Evolutionary conservation across 805 yeast genomes (phyloP).

Genomic region (Zygoascus bituminiphila): DNA sequence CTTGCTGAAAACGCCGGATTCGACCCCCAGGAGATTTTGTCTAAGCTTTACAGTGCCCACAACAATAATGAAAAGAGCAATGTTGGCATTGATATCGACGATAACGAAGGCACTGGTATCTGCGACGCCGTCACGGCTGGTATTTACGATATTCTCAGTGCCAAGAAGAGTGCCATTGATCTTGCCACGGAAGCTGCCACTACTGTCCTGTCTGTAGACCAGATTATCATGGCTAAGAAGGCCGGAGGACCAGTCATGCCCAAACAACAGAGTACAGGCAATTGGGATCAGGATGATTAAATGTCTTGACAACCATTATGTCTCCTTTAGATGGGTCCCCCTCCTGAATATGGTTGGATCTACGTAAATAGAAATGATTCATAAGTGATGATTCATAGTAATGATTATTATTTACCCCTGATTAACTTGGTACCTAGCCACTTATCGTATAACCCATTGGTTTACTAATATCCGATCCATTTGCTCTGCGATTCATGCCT

Average conservation of each 20-base stretch:
- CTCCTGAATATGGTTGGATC: too few relatives aligned
- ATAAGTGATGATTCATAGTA: not conserved
- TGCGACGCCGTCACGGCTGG: slow-evolving; percentile 61
- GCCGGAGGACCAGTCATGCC: slow-evolving; percentile 98
- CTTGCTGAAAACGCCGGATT: slow-evolving; percentile 92
- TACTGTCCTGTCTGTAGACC: slow-evolving; percentile 87
- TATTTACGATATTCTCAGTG: slow-evolving; percentile 69
- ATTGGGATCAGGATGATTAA: slow-evolving; percentile 92
- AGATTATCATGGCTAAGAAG: slow-evolving; percentile 96
- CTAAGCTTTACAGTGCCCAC: slow-evolving; percentile 84
- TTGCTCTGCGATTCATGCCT: not conserved
- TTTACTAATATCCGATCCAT: too few relatives aligned
- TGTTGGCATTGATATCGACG: slow-evolving; percentile 72
- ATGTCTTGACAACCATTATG: not conserved
- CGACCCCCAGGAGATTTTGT: slow-evolving; percentile 81
- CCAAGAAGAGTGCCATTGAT: slow-evolving; percentile 79
- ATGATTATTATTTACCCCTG: too few relatives aligned
- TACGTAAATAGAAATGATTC: not conserved
- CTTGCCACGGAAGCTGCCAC: slow-evolving; percentile 94
- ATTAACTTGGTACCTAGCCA: too few relatives aligned
- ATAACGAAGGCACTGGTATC: slow-evolving; percentile 42
- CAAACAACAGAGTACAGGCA: slow-evolving; percentile 76
- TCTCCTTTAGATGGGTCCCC: too few relatives aligned
- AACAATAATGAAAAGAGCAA: slow-evolving; percentile 41
- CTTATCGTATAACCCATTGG: too few relatives aligned